Evolutionary conservation across 2,329 filamentous ascomycete genomes (phyloP), one percentile per base, ranked within the genome.

Genomic region (Thermothelomyces thermophilus): DNA sequence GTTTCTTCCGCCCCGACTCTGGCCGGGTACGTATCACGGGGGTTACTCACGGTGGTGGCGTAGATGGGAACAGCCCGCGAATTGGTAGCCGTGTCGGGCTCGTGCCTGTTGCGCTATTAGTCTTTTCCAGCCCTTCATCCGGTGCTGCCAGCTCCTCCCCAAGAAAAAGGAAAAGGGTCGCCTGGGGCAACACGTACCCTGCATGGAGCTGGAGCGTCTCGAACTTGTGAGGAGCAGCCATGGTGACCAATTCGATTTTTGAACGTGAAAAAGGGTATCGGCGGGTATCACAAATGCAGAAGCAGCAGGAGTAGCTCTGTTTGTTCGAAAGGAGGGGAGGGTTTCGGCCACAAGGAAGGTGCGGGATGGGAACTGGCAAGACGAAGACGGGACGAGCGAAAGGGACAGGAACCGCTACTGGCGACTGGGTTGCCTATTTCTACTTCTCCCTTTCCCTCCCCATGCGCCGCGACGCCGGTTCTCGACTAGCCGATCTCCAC

Each of bases 61-160:
- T 97, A 97, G 66, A 98, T 97, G 47, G 93, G 93, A 8, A 96
- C 90, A 41, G 91, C 93, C 62, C 93, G 83, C 22, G 93, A 79
- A 53, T 94, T 91, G 55, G 91, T 95, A 2, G 83, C 68, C 22
- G 86, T 72, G 66, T 97, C 93, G 20, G 87, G 82, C 62, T 83
- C 76, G 60, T 95, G 87, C 55, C 89, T 94, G 60, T 45, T 39
- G 41, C 34, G 13, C 48, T 46, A 50, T 62, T 16, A 55, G 44
- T 49, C 37, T 37, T 10, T 11, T 3, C 41, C n/a, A 11, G 16
- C 35, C 14, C 9, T 28, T 31, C 30, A 55, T 48, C 31, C 40
- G 19, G 20, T 35, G 36, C 43, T 35, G 36, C 43, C 39, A 43
- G 41, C 40, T 33, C 24, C 9, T 9, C 9, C 9, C 24, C 24